Evolutionary conservation across 2,329 filamentous ascomycete species (phyloP), one percentile per base, ranked within the genome.

Genomic region (Pseudodiploospora longispora): DNA sequence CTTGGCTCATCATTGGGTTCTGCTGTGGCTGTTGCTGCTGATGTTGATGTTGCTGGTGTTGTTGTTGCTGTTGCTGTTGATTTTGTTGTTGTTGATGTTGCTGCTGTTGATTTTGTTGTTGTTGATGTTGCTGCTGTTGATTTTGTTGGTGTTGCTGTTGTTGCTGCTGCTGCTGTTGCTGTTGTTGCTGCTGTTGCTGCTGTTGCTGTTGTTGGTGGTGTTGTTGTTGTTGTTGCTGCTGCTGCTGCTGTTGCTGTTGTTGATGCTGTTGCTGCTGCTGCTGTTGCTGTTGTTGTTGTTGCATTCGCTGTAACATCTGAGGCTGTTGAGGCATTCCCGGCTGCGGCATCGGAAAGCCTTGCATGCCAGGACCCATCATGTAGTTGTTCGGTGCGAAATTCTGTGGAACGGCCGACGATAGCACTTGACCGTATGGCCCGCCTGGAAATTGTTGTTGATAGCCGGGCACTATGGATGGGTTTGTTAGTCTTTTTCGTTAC

Each of bases 391-490:
- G 62, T 10, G 55, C 51, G 54, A 79, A 82, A 58, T 73, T 77
- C 41, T 76, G 76, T 6, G 70, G 70, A 50, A 69, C 68, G 33
- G 74, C 66, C 40, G 68, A 66, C 19, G 73, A 68, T 55, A 76
- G 64, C 52, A 71, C 68, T 53, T 72, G 63, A 48, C 74, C 75
- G 55, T 81, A 82, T 5, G 77, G 72, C 32, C 74, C 72, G 54
- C 66, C 70, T 27, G 75, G 71, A 52, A 77, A 82, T 42, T 78
- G 76, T 35, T 77, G 74, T 28, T 76, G 66, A 51, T 78, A 79
- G 50, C 74, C 80, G 53, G 74, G 62, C 70, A 80, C 76, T 78
- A 41, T 30, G 40, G 19, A 19, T 19, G 19, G 39, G 39, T 56
- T 34, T 54, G 55, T 51, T 36, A 51, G 42, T 41, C 36, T 10